Evolutionary conservation across 805 yeast species (phyloP).

Genomic region (Yamadazyma tumulicola): DNA sequence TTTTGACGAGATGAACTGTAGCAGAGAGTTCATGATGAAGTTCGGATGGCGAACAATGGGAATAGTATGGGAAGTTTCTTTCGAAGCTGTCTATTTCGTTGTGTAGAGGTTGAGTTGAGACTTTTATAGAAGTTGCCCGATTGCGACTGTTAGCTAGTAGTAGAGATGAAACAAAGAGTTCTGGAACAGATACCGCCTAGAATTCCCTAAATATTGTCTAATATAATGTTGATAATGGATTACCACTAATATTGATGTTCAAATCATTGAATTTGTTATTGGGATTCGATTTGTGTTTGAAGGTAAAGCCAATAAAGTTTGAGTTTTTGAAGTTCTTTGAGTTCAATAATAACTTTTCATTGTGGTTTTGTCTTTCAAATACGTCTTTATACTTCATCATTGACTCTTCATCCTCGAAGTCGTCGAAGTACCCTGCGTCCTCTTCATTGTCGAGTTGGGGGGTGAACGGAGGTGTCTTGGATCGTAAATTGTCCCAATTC

Average conservation of each 20-base stretch:
- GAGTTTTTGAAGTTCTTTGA: slow-evolving; percentile 34
- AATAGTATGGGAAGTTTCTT: no score
- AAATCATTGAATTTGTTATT: slow-evolving; percentile 39
- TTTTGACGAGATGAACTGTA: no score
- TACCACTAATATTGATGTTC: slow-evolving; percentile 18
- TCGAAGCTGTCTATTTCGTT: no score
- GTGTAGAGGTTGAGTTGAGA: no score
- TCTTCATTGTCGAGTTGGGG: slow-evolving; percentile 96
- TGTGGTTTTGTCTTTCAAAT: slow-evolving; percentile 83
- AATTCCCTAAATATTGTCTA: slow-evolving; percentile 16
- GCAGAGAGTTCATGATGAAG: no score
- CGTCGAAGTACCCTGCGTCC: slow-evolving; percentile 98
- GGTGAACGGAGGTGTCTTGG: slow-evolving; percentile 84
- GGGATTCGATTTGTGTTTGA: slow-evolving; percentile 73
- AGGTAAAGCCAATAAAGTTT: slow-evolving; percentile 92
- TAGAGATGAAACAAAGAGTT: no score
- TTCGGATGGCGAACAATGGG: no score
- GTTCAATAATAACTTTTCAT: slow-evolving; percentile 70
- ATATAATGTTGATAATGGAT: slow-evolving; percentile 44
- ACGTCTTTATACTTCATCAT: slow-evolving; percentile 98
- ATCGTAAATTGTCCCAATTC: slow-evolving; percentile 69
- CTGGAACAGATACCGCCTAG: no score
- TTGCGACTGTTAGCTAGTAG: no score
- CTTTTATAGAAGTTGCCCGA: no score
- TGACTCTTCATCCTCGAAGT: slow-evolving; percentile 91